Evolutionary conservation across 2,329 filamentous ascomycete species (phyloP).

Genomic region (Helotiales sp.): DNA sequence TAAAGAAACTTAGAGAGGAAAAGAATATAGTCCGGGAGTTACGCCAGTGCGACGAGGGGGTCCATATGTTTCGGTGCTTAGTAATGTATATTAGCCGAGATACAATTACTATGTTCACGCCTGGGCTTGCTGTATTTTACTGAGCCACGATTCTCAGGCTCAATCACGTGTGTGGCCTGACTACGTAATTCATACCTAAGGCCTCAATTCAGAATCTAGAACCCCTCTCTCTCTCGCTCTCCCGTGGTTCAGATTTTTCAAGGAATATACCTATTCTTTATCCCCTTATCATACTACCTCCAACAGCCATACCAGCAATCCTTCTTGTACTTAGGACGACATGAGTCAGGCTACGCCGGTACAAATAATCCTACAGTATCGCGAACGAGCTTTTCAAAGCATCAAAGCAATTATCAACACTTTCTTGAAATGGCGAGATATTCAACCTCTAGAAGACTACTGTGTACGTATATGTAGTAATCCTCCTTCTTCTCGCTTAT

Average conservation of each 20-base stretch:
- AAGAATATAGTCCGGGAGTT: conserved; percentile 16
- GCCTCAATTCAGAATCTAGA: too few species aligned
- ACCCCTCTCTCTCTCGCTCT: too few species aligned
- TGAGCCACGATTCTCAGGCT: neutral
- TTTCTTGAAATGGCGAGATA: neutral
- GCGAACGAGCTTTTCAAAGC: neutral
- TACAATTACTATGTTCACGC: neutral
- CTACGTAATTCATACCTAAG: too few species aligned
- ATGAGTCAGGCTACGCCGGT: too few species aligned
- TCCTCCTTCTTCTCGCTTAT: neutral
- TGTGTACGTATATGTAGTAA: neutral
- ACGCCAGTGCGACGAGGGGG: conserved; percentile 7
- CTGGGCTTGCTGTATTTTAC: neutral
- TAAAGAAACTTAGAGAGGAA: conserved; percentile 2
- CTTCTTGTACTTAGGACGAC: too few species aligned
- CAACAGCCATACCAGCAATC: too few species aligned
- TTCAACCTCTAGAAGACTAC: neutral
- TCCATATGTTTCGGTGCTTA: conserved; percentile 10
- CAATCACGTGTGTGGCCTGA: neutral
- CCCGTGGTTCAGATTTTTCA: too few species aligned
- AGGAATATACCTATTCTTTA: too few species aligned
- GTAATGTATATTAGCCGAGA: conserved; percentile 2
- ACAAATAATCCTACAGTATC: too few species aligned
- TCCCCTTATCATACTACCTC: too few species aligned
- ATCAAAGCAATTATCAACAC: neutral